phyloP scores from a whole-genome alignment of 768 basidiomycete genomes.

The Tephrocybe sp. region DNA sequence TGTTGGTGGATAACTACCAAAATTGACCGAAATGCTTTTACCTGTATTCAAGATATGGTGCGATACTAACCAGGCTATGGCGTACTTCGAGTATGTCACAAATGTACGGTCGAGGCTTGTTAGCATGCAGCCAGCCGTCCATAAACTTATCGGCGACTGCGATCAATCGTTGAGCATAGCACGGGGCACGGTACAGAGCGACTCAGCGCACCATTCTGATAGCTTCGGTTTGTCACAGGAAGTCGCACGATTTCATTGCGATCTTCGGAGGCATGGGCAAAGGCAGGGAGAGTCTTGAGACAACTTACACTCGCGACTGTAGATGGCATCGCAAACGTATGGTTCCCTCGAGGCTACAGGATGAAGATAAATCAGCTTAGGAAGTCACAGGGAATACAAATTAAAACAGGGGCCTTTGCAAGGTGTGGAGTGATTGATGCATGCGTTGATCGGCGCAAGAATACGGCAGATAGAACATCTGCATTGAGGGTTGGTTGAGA shows the following conservation, averaged over 20 bases:
- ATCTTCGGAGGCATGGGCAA: not conserved
- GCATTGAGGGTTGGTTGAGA: no score
- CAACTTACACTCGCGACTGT: not conserved
- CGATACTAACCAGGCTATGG: slow-evolving; percentile 40
- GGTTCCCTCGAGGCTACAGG: not conserved
- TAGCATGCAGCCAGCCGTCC: slow-evolving; percentile 56
- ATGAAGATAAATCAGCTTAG: not conserved
- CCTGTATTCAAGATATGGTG: slow-evolving; percentile 49
- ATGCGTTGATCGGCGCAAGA: no score
- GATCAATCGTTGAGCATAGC: not conserved
- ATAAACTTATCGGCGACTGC: slow-evolving; percentile 29
- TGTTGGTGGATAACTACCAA: not conserved
- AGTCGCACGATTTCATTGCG: not conserved
- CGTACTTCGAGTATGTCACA: slow-evolving; percentile 53
- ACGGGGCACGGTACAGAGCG: no score
- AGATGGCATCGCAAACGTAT: not conserved
- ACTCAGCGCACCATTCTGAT: not conserved
- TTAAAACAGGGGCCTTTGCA: no score
- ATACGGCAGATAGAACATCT: no score
- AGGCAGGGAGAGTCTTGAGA: not conserved
- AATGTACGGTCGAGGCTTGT: slow-evolving; percentile 49
- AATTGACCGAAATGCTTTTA: slow-evolving; percentile 19
- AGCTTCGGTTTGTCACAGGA: not conserved
- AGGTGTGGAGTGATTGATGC: no score
- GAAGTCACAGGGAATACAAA: not conserved